Evolutionary conservation across 2,329 filamentous ascomycete genomes (phyloP).

Genomic region (Paraconiothyrium sp.): DNA sequence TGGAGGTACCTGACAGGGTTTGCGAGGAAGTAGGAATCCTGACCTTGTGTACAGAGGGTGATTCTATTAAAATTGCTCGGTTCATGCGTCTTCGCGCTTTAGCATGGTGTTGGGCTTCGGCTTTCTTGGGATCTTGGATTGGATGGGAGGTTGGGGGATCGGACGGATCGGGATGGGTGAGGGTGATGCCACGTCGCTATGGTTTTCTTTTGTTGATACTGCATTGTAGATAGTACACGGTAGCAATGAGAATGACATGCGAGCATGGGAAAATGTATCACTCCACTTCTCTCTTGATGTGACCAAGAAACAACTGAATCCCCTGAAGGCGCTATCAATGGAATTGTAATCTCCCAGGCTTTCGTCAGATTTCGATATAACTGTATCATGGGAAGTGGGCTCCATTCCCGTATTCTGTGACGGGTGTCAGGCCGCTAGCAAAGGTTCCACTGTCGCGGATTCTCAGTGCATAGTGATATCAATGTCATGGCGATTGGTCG

Average conservation of each 20-base stretch:
- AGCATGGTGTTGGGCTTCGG: slow-evolving; percentile 34
- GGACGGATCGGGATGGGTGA: slow-evolving; percentile 18
- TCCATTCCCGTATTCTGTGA: too few relatives aligned
- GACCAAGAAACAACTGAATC: too few relatives aligned
- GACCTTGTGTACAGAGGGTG: slow-evolving; percentile 19
- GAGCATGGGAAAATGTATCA: slow-evolving; percentile 28
- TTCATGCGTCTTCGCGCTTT: slow-evolving; percentile 20
- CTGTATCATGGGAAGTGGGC: too few relatives aligned
- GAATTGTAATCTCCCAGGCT: too few relatives aligned
- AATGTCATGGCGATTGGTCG: not conserved
- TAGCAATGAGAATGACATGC: slow-evolving; percentile 19
- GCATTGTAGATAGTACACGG: not conserved
- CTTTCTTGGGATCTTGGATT: slow-evolving; percentile 1
- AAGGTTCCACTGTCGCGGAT: too few relatives aligned
- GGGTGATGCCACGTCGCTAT: slow-evolving; percentile 43
- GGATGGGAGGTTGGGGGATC: not conserved
- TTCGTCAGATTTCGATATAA: too few relatives aligned
- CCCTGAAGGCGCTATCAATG: too few relatives aligned
- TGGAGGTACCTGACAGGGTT: slow-evolving; percentile 69
- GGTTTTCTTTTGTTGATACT: slow-evolving; percentile 34
- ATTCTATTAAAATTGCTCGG: not conserved
- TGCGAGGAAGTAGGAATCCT: slow-evolving; percentile 46
- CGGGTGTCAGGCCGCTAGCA: too few relatives aligned
- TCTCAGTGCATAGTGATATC: not conserved
- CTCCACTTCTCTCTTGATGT: not conserved